phyloP scores from a whole-genome alignment of 2,329 filamentous ascomycete species.

The Chrysosporium queenslandicum region DNA sequence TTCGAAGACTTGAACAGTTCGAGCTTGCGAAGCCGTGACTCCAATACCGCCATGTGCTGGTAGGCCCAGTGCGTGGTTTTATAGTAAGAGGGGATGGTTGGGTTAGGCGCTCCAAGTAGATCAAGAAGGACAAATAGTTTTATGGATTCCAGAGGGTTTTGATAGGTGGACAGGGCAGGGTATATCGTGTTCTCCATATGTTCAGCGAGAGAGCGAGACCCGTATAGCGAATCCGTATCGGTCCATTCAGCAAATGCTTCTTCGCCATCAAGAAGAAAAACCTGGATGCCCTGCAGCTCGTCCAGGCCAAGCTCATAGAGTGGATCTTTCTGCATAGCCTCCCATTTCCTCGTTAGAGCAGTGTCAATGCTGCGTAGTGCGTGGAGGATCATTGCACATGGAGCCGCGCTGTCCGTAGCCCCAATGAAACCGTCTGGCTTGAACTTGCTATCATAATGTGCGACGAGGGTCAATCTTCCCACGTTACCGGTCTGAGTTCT shows the following conservation, averaged over 20 bases:
- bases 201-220: constrained; percentile 69
- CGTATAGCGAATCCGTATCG: constrained; percentile 74
- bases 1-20: constrained; percentile 54
- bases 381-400: constrained; percentile 89
- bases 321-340: constrained; percentile 50
- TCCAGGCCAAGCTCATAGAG: constrained; percentile 46
- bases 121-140: constrained; percentile 86
- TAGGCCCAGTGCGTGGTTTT: constrained; percentile 91
- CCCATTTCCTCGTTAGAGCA: constrained; percentile 74
- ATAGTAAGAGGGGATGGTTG: constrained; percentile 75
- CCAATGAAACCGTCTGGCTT: constrained; percentile 79
- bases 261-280: constrained; percentile 84
- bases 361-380: constrained; percentile 68
- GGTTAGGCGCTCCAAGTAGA: constrained; percentile 61
- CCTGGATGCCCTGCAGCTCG: constrained; percentile 73
- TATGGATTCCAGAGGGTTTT: constrained; percentile 66
- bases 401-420: constrained; percentile 84
- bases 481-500: constrained; percentile 66
- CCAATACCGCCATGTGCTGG: constrained; percentile 60
- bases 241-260: constrained; percentile 82
- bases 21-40: constrained; percentile 61
- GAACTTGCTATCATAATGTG: constrained; percentile 85
- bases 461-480: constrained; percentile 71
- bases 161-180: constrained; percentile 62
- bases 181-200: constrained; percentile 66